Conservation (phyloP, 176 grass and related monocot genomes). For the Otatea glauca region DNA sequence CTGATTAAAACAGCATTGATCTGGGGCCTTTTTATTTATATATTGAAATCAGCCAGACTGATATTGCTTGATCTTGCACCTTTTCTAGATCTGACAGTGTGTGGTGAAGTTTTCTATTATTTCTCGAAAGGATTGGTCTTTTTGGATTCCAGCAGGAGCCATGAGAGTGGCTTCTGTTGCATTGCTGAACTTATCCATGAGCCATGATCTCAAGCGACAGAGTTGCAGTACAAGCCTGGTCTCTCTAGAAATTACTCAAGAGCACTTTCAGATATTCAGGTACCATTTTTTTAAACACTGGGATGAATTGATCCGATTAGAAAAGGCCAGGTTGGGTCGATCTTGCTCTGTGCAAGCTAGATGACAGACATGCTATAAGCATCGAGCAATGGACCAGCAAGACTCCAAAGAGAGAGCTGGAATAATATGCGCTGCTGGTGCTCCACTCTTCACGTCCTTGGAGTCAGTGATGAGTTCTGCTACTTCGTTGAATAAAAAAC, state of each 20-base stretch:
- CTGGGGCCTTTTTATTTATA: too few relatives aligned
- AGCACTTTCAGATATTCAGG: background rate
- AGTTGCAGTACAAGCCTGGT: background rate
- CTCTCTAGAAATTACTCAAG: background rate
- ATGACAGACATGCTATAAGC: background rate
- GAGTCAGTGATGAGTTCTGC: background rate
- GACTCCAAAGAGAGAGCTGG: conserved; percentile 36
- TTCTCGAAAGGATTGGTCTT: background rate
- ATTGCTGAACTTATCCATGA: background rate
- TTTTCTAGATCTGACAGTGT: conserved; percentile 11
- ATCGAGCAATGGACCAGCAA: conserved; percentile 34
- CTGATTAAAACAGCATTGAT: background rate
- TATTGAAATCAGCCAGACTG: too few relatives aligned
- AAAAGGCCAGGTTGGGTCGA: background rate
- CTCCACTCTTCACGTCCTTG: conserved; percentile 5
- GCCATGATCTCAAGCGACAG: background rate
- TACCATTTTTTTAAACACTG: background rate
- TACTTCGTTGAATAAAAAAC: background rate
- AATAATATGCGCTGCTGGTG: conserved; percentile 14
- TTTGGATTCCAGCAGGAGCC: background rate
- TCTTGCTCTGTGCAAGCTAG: background rate
- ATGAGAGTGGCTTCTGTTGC: background rate
- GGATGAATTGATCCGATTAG: background rate
- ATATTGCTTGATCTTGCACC: too few relatives aligned
- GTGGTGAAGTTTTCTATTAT: background rate